phyloP scores from a whole-genome alignment of 306 rosid species.

The Sindora glabra region DNA sequence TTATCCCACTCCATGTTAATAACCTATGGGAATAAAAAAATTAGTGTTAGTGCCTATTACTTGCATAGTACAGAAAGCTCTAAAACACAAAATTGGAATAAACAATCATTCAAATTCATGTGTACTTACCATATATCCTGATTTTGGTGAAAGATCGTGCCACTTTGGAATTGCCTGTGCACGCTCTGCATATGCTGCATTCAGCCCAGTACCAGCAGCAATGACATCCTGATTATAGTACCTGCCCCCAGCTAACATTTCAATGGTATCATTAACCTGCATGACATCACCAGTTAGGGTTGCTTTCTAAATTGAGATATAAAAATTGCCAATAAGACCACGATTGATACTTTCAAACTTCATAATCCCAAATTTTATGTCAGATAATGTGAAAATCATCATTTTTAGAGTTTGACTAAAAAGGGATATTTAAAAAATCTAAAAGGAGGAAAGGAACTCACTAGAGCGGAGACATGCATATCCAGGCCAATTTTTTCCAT shows the following conservation, averaged over 20 bases:
- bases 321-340: neutral
- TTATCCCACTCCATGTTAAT: slow-evolving; percentile 99
- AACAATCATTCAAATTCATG: neutral
- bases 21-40: slow-evolving; percentile 63
- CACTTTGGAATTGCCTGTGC: slow-evolving; percentile 92
- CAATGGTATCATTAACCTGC: slow-evolving; percentile 95
- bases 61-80: neutral
- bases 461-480: slow-evolving; percentile 89
- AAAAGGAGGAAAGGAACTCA: slow-evolving; percentile 31
- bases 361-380: slow-evolving; percentile 1
- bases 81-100: neutral
- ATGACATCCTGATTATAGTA: slow-evolving; percentile 64
- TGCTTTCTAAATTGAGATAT: neutral
- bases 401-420: neutral
- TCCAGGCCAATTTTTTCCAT: slow-evolving; percentile 73
- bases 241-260: slow-evolving; percentile 87
- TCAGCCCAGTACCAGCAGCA: slow-evolving; percentile 97
- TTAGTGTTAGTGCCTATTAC: neutral
- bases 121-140: slow-evolving; percentile 84
- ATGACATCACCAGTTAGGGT: slow-evolving; percentile 24
- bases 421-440: no score
- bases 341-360: no score
- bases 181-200: slow-evolving; percentile 87
- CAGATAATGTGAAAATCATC: slow-evolving; percentile 4
- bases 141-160: slow-evolving; percentile 75